Conservation (phyloP, 2,329 filamentous ascomycete genomes). For the Neoscytalidium dimidiatum region DNA sequence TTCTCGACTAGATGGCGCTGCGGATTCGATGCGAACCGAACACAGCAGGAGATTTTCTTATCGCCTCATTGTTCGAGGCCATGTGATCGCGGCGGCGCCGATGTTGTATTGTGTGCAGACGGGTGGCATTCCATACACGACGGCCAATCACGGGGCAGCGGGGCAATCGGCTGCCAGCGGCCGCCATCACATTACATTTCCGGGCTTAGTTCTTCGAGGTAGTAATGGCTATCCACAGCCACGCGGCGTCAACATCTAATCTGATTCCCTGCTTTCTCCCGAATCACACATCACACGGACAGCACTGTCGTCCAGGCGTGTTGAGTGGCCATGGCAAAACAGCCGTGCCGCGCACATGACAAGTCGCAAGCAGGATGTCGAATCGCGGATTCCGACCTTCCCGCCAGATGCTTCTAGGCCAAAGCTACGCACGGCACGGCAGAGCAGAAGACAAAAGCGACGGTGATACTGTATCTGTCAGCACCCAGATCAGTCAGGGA, state of each 20-base stretch:
- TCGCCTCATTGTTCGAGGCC: not conserved
- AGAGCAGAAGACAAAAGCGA: not conserved
- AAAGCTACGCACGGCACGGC: not conserved
- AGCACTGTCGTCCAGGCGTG: not conserved
- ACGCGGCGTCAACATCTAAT: not conserved
- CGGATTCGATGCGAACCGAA: not conserved
- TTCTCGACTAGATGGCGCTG: not conserved
- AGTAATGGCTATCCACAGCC: no score
- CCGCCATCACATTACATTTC: not conserved
- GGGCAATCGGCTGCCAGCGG: not conserved
- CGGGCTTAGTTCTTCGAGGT: not conserved
- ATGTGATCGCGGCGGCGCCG: not conserved
- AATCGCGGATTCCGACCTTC: not conserved
- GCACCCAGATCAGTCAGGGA: not conserved
- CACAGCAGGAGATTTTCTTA: not conserved
- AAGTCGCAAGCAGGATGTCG: not conserved
- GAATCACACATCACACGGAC: not conserved
- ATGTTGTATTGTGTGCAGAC: not conserved
- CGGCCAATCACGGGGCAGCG: not conserved
- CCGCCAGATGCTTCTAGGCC: not conserved
- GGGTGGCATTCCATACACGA: not conserved
- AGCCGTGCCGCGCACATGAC: not conserved
- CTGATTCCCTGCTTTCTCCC: not conserved
- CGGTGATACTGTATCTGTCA: not conserved
- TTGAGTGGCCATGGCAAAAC: not conserved